Evolutionary conservation across 2,329 filamentous ascomycete species (phyloP), one percentile per base, ranked within the genome.

Genomic region (Cladophialophora immunda): DNA sequence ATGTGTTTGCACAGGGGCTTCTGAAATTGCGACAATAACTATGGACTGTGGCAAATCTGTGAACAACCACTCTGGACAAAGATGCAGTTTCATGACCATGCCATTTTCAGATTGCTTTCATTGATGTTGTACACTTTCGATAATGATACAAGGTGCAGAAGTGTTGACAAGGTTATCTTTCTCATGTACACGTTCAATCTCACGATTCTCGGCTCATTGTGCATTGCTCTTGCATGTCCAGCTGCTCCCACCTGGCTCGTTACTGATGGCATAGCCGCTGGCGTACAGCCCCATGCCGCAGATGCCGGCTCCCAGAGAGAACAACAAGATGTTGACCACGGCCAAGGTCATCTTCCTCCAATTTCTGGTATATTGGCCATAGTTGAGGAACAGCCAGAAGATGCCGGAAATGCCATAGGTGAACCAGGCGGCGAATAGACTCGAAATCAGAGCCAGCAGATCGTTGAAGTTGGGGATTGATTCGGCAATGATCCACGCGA

Each of bases 401-500:
- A 78, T 74, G 8, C 77, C 78, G n/a, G 73, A 71, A 9, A 76
- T 66, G 25, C 70, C 68, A 38, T 74, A 85, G 61, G 86, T 89
- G 76, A 92, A 92, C 89, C 89, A 91, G 62, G 84, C 87, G 22
- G 85, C 87, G 67, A 91, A 90, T 1, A 90, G 77, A 1, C 88
- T 84, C 32, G 81, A 83, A 72, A 92, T 86, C 38, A 92, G 78
- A 4, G 86, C 86, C n/a, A 92, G 79, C 8, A 92, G 79, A 55
- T 87, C 83, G 73, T 86, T 87, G 79, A 92, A 93, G 57, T 88
- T 85, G 0, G 90, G 90, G 7, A 92, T 89, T 0, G 87, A 86
- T 74, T 90, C 85, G 4, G 90, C 89, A 66, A 93, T 88, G 66
- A 92, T 77, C 83, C 88, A 90, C 1, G 88, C 87, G 4, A 90